phyloP scores from a whole-genome alignment of 345 rosid genomes.

The Salix viminalis region DNA sequence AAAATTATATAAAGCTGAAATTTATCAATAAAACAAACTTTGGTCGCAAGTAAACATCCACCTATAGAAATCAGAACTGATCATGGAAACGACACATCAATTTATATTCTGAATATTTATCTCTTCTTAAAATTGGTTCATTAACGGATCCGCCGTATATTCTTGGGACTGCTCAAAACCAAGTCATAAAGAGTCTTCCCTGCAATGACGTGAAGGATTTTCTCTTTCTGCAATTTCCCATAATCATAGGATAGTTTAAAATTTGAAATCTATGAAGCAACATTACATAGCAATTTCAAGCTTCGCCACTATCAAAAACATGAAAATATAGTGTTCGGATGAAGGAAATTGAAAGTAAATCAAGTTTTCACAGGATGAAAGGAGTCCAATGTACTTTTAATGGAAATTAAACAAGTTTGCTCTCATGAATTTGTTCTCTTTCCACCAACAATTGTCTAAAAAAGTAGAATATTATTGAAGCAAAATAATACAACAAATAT shows the following conservation, averaged over 20 bases:
- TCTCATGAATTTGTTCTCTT: background rate
- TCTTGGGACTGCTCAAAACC: slow-evolving; percentile 59
- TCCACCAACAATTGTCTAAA: background rate
- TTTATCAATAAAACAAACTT: no score
- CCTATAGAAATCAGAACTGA: no score
- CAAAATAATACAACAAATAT: no score
- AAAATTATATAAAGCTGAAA: no score
- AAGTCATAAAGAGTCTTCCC: slow-evolving; percentile 92
- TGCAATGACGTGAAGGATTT: slow-evolving; percentile 49
- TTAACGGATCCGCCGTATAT: background rate
- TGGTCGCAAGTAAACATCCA: no score
- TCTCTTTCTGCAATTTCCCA: slow-evolving; percentile 49
- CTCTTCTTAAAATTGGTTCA: no score
- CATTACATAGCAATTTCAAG: background rate
- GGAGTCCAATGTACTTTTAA: background rate
- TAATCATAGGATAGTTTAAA: background rate
- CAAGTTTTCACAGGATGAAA: background rate
- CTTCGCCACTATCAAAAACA: background rate
- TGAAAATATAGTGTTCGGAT: background rate
- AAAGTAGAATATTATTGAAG: background rate
- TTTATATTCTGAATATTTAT: no score
- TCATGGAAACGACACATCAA: no score
- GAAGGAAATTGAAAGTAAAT: background rate
- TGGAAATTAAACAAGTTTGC: background rate
- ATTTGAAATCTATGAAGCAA: background rate